Conservation (phyloP, 78 protist genomes). For the Emiliania huxleyi region DNA sequence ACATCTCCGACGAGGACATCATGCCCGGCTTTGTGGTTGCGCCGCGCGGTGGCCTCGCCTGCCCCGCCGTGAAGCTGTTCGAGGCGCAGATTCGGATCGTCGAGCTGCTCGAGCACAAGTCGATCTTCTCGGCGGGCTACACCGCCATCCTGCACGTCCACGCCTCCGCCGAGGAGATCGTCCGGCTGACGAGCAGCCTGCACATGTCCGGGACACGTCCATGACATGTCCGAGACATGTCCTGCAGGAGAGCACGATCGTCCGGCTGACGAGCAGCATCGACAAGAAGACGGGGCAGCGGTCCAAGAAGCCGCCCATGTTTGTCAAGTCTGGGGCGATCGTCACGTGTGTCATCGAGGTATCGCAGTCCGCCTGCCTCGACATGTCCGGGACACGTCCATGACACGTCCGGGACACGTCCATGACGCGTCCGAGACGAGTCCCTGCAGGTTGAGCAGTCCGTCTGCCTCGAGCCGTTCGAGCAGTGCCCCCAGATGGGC, state of each 20-base stretch:
- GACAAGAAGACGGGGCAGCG: constrained; percentile 78
- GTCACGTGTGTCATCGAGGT: constrained; percentile 66
- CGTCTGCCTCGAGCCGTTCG: constrained; percentile 78
- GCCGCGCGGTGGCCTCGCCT: background rate
- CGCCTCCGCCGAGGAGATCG: constrained; percentile 10
- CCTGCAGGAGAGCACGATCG: constrained; percentile 27
- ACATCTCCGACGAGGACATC: constrained; percentile 69
- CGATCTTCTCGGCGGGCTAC: constrained; percentile 29
- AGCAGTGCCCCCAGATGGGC: constrained; percentile 74
- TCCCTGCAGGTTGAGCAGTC: too few relatives aligned
- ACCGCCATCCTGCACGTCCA: constrained; percentile 5
- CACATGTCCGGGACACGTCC: too few relatives aligned
- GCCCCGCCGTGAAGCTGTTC: constrained; percentile 41
- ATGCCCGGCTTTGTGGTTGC: constrained; percentile 16
- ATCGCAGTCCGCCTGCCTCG: too few relatives aligned
- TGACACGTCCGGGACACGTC: too few relatives aligned
- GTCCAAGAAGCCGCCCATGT: constrained; percentile 76
- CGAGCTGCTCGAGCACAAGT: constrained; percentile 69
- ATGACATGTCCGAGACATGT: too few relatives aligned
- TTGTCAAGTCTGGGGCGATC: constrained; percentile 68
- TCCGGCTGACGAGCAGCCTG: constrained; percentile 52
- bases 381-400: too few relatives aligned
- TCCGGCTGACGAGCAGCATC: constrained; percentile 52
- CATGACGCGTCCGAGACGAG: too few relatives aligned
- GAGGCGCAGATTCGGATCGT: constrained; percentile 74